A percentile compares a stretch with the other conserved stretches of the same genome.
Conservation (phyloP, 192 early-diverging fungal genomes). For the Coemansia reversa region DNA sequence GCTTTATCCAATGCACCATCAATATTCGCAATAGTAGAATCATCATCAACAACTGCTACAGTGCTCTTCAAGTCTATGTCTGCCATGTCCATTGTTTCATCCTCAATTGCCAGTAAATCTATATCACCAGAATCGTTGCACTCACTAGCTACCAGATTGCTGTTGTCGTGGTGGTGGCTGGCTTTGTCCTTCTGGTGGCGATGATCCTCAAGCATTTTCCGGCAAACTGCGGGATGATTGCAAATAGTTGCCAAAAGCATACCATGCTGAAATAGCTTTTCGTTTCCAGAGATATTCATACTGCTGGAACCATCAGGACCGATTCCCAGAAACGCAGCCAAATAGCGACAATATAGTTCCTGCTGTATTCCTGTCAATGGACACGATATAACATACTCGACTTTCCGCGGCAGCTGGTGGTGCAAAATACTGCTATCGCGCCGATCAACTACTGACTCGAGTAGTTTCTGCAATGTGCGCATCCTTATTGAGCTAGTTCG, state of each 20-base stretch:
- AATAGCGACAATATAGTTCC: constrained; percentile 56
- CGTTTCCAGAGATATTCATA: not conserved
- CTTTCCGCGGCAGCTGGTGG: constrained; percentile 65
- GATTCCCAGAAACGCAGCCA: constrained; percentile 11
- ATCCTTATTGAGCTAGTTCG: constrained; percentile 31
- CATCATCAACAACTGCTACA: not conserved
- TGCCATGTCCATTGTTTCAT: not conserved
- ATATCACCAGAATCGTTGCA: not conserved
- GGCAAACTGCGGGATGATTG: constrained; percentile 64
- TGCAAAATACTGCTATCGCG: constrained; percentile 56
- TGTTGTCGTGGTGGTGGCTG: not conserved
- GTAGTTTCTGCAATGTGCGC: constrained; percentile 63
- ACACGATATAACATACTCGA: constrained; percentile 69
- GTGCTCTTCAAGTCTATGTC: not conserved
- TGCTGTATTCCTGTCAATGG: constrained; percentile 60
- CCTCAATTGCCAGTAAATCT: not conserved
- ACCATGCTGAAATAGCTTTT: constrained; percentile 26
- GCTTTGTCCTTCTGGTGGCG: not conserved
- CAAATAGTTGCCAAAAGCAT: constrained; percentile 54
- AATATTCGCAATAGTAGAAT: not conserved
- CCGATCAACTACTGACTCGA: constrained; percentile 64
- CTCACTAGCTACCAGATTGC: not conserved
- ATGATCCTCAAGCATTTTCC: constrained; percentile 3
- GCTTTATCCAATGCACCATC: constrained; percentile 14
- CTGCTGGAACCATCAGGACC: not conserved